Evolutionary conservation across 148 eudicot genomes (phyloP), one percentile per base, ranked within the genome.

Genomic region (Limonium bicolor): DNA sequence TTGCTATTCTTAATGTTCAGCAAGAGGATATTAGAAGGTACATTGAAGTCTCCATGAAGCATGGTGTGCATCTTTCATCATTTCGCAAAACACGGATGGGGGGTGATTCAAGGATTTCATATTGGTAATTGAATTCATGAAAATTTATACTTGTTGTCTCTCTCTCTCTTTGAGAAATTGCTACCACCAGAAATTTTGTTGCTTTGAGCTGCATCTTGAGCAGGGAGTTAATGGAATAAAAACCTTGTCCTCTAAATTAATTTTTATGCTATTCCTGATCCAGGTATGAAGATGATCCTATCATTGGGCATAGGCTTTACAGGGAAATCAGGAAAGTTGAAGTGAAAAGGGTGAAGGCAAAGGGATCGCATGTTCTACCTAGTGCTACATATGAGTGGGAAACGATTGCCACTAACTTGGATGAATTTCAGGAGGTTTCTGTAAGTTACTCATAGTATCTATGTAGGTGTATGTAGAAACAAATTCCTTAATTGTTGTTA

Each of bases 1-100:
- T 55, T 38, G 36, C 27, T 48, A 36, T 46, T 46, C 57, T 48
- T 40, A 37, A 61, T 66, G 24, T 84, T 73, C 86, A 92, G 99
- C 99, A 92, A 92, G 99, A 92, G 59, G 99, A 92, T 66, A 78
- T 92, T 62, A 66, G 90, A 59, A 81, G 60, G 66, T 81, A 75
- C 43, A 85, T 92, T 46, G 99, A 92, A 46, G 61, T 67, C 47
- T 73, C 88, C 10, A 46, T 92, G 31, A 92, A 85, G 67, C 82
- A 70, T 27, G 95, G 94, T 46, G 68, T 61, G 59, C 80, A 69
- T 19, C 80, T 81, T 59, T 78, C 95, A 36, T 54, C 66, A 53
- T 85, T 92, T 51, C 86, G 95, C 46, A 92, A 85, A 70, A 80
- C 76, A 49, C 82, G 95, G 19, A 56, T 79, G 39, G 99, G 95